Evolutionary conservation across 2,329 filamentous ascomycete species (phyloP), one percentile per base, ranked within the genome.

Genomic region (Elsinoe batatas): DNA sequence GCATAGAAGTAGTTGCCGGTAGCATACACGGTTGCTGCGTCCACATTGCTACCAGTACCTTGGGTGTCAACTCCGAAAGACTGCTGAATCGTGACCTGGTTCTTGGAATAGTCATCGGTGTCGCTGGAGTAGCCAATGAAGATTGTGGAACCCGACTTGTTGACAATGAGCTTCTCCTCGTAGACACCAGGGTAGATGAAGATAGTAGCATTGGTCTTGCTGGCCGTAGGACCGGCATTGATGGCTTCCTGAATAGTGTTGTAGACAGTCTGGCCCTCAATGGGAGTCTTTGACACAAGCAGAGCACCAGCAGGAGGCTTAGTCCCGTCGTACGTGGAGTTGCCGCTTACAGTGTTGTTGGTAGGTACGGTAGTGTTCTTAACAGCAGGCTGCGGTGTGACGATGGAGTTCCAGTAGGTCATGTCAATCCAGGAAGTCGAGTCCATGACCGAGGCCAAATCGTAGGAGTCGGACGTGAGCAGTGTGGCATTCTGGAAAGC

Each of bases 101-200:
- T 72, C 56, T 68, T 58, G 38, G 66, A 62, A 59, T 70, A 71
- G 55, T 72, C 69, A 30, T 65, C 64, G 10, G 68, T 67, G 6
- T 64, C 63, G 30, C 62, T 61, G 5, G 67, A 67, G 62, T 72
- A 72, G 5, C 71, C 71, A 43, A 67, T 61, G 60, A 73, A 70
- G 40, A 72, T 69, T 15, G 70, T 72, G 0, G 66, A 65, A 5
- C 71, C 71, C 13, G 68, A 65, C 57, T 68, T 68, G 60, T 64
- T 70, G 44, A 72, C 61, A 11, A 69, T 62, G 17, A 72, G 61
- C 60, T 72, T 67, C 60, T 72, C 71, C 13, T 69, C 61, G 57
- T 72, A 72, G 1, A 64, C 62, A 32, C 71, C 71, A 30, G 69
- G 69, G 56, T 71, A 71, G 56, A 72, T 72, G 59, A 72, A 72